Percentiles rank a stretch among this genome's conserved stretches.
Conservation (phyloP, 176 grass and related monocot genomes). For the Metroxylon sagu region DNA sequence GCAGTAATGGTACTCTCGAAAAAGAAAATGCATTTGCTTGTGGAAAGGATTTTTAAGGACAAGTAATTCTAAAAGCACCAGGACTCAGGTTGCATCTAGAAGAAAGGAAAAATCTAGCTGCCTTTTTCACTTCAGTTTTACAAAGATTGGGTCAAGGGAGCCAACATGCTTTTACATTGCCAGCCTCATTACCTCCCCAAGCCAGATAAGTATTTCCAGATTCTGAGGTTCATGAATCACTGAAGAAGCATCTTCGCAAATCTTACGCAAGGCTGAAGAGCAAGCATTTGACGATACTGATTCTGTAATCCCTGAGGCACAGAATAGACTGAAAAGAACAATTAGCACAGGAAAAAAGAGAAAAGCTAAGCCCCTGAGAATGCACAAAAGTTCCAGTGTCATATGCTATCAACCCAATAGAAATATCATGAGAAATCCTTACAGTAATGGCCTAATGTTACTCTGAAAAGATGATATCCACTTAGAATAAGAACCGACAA, state of each 20-base stretch:
- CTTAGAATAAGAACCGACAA: constrained; percentile 92
- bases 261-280: constrained; percentile 73
- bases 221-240: constrained; percentile 67
- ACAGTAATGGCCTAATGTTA: constrained; percentile 85
- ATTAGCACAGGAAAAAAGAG: constrained; percentile 14
- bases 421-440: constrained; percentile 21
- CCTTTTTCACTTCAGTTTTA: too few relatives aligned
- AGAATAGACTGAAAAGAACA: constrained; percentile 65
- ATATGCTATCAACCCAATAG: constrained; percentile 5
- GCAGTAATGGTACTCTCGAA: too few relatives aligned
- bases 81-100: too few relatives aligned
- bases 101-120: too few relatives aligned
- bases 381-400: not conserved
- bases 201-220: constrained; percentile 93
- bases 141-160: too few relatives aligned
- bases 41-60: too few relatives aligned
- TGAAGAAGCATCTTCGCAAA: constrained; percentile 85
- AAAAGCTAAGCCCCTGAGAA: not conserved
- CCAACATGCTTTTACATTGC: too few relatives aligned
- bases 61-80: too few relatives aligned
- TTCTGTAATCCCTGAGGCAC: constrained; percentile 79
- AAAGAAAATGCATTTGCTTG: too few relatives aligned
- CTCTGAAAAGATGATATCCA: constrained; percentile 53
- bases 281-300: constrained; percentile 71
- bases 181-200: constrained; percentile 54